These are phyloP conservation scores for Raphanus raphanistrum DNA, from an alignment of 345 rosid species.

Conservation along the genomic window DNA sequence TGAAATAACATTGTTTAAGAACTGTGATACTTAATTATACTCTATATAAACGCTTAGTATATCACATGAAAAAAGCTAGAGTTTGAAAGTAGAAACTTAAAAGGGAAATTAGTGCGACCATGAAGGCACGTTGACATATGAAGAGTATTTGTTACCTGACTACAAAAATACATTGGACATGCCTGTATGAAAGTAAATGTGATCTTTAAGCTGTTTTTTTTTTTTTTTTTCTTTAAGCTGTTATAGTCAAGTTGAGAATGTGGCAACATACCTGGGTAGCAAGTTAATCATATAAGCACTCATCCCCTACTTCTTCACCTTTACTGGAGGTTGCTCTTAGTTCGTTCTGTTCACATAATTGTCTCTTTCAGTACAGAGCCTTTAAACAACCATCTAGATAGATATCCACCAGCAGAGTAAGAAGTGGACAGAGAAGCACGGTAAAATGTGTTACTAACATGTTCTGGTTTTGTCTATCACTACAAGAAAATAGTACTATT, in stretches of 20 bases:
- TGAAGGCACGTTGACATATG: neutral
- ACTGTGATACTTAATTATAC: too few species aligned
- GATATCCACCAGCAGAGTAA: conserved; percentile 5
- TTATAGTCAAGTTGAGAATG: neutral
- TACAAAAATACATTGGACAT: neutral
- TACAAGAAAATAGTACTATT: too few species aligned
- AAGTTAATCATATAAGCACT: neutral
- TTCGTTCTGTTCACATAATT: conserved; percentile 27
- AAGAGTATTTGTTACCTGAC: neutral
- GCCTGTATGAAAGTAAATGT: neutral
- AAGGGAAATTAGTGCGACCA: neutral
- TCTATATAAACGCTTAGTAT: too few species aligned
- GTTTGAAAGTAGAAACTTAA: too few species aligned
- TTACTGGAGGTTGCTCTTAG: neutral
- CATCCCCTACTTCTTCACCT: neutral
- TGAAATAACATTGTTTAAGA: too few species aligned
- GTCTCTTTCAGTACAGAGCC: conserved; percentile 59
- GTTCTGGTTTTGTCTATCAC: conserved; percentile 9
- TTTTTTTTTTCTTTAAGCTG: too few species aligned
- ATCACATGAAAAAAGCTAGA: too few species aligned
- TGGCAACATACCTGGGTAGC: neutral
- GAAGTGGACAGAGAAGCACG: conserved; percentile 3
- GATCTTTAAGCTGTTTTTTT: too few species aligned
- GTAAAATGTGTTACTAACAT: conserved; percentile 49
- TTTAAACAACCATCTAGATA: conserved; percentile 55